These are phyloP conservation scores for Pseudoperonospora humuli DNA, from an alignment of 352 stramenopile species.

Conservation along the genomic window DNA sequence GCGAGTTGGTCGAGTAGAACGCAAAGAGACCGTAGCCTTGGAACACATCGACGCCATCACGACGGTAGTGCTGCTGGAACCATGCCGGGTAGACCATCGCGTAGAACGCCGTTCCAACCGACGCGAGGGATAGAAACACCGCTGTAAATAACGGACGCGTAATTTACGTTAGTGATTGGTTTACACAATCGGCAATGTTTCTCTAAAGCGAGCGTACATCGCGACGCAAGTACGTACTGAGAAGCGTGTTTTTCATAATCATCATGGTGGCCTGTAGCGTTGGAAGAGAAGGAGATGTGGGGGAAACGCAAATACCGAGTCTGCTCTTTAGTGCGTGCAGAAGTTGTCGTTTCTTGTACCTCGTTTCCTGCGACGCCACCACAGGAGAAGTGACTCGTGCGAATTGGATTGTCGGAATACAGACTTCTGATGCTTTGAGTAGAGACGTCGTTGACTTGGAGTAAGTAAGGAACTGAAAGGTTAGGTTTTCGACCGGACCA, in stretches of 20 bases:
- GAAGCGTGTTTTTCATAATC: constrained; percentile 69
- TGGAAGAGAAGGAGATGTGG: background rate
- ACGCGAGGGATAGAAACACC: constrained; percentile 70
- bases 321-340: background rate
- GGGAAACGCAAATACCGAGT: background rate
- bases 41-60: constrained; percentile 61
- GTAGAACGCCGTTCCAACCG: constrained; percentile 70
- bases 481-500: too few relatives aligned
- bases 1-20: constrained; percentile 70
- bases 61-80: constrained; percentile 82
- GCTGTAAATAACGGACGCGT: constrained; percentile 25
- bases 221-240: constrained; percentile 37
- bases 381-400: constrained; percentile 23
- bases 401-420: constrained; percentile 1
- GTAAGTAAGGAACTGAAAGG: background rate
- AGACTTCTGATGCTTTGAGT: background rate
- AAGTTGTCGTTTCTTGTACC: background rate
- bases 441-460: background rate
- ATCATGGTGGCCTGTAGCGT: constrained; percentile 8
- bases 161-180: background rate
- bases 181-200: background rate
- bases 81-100: constrained; percentile 73
- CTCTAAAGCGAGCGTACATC: constrained; percentile 8
- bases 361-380: constrained; percentile 14
- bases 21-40: constrained; percentile 76